These are phyloP conservation scores for Erysiphe pulchra DNA, from an alignment of 2,329 filamentous ascomycete species.

Conservation along the genomic window DNA sequence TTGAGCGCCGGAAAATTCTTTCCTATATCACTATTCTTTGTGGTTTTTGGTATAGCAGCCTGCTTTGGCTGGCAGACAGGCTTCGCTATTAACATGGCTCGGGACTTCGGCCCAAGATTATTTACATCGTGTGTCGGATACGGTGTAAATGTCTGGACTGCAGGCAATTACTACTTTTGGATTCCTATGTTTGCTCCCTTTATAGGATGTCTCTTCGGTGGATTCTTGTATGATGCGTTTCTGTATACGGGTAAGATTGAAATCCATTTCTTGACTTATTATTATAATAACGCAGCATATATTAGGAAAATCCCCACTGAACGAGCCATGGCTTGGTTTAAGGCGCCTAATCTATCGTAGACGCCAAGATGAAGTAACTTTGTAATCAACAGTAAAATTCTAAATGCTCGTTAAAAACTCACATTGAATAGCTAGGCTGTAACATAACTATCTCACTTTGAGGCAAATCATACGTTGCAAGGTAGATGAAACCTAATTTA, in stretches of 20 bases:
- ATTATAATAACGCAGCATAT: neutral
- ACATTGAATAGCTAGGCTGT: no score
- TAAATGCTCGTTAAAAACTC: no score
- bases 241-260: conserved; percentile 15
- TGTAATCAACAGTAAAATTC: no score
- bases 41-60: conserved; percentile 48
- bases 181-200: conserved; percentile 50
- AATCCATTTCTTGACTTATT: no score
- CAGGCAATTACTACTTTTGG: conserved; percentile 49
- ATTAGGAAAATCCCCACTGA: conserved; percentile 9
- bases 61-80: conserved; percentile 57
- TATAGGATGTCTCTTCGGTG: conserved; percentile 34
- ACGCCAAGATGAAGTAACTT: no score
- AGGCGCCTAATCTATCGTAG: conserved; percentile 1
- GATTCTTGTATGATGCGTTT: conserved; percentile 40
- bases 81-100: conserved; percentile 48
- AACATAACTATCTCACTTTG: no score
- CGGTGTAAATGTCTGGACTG: conserved; percentile 37
- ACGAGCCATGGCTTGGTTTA: conserved; percentile 11
- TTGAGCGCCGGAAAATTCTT: conserved; percentile 24
- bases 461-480: no score
- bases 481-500: no score
- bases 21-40: conserved; percentile 40
- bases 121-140: conserved; percentile 44
- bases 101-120: conserved; percentile 42